Evolutionary conservation across 768 basidiomycete species (phyloP), one percentile per base, ranked within the genome.

Genomic region (Austroboletus eburneus): DNA sequence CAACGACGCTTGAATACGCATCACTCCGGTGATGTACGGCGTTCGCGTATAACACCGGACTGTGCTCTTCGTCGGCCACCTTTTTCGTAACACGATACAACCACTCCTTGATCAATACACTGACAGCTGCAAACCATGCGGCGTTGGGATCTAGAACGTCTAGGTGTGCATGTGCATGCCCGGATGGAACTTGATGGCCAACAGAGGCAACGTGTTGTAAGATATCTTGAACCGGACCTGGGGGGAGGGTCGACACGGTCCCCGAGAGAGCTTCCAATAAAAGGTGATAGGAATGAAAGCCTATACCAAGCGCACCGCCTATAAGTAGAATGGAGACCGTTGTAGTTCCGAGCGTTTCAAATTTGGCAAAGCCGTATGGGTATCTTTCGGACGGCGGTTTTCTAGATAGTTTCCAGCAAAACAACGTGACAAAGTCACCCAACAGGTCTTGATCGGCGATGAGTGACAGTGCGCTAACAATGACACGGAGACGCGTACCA

Each of bases 21-120:
- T 99, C 96, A 53, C 90, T 93, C n/a, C 96, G 80, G 68, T 99
- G 96, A 65, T 98, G 95, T 46, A 93, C 77, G 6, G 95, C 96
- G 64, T 98, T 99, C n/a, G 96, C 96, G 17, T 85, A 72, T 43
- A 99, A 69, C 1, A 99, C 96, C 4, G 91, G 89, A 58, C 87
- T 91, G 57, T 83, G 83, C 66, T 97, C 93, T 57, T 91, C 81
- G 47, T 90, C 82, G 10, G 95, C 96, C 24, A 99, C 94, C 45
- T 77, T 79, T 61, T 87, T 87, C 39, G 93, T 98, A 38, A 85
- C 71, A 35, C 93, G 74, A 67, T 95, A 98, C 12, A 99, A 65
- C 85, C 87, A 97, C 66, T 99, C 96, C 63, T 99, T 99, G 50
- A 77, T 67, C 4, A 91, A 41, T 3, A 98, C 81, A 52, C 89